These are phyloP conservation scores for Globisporangium splendens DNA, from an alignment of 352 stramenopile species.

Conservation along the genomic window DNA sequence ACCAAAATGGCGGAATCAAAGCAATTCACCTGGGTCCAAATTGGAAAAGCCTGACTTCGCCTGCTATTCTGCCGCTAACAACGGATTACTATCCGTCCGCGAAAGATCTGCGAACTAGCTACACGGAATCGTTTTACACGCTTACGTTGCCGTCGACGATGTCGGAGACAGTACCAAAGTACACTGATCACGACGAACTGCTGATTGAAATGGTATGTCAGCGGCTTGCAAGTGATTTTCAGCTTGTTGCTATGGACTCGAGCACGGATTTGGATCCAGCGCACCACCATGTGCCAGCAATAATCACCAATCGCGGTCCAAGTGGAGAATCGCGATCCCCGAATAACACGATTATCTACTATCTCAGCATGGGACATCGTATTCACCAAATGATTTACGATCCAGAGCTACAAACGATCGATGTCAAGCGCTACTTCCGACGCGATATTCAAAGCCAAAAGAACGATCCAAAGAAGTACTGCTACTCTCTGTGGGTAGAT, in stretches of 20 bases:
- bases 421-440: conserved; percentile 76
- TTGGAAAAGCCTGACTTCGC: conserved; percentile 94
- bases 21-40: conserved; percentile 87
- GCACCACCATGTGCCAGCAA: neutral
- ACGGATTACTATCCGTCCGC: conserved; percentile 85
- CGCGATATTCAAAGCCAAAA: conserved; percentile 24
- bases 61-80: conserved; percentile 91
- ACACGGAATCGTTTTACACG: conserved; percentile 82
- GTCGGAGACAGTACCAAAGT: conserved; percentile 49
- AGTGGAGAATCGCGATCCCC: conserved; percentile 10
- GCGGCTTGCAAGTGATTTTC: conserved; percentile 70
- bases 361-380: conserved; percentile 76
- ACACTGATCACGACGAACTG: conserved; percentile 63
- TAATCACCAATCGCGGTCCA: neutral
- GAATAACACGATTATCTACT: conserved; percentile 34
- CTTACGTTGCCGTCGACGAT: conserved; percentile 53
- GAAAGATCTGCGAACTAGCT: conserved; percentile 58
- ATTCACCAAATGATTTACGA: conserved; percentile 84
- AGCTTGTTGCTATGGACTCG: conserved; percentile 42
- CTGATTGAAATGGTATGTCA: conserved; percentile 84
- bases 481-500: conserved; percentile 70
- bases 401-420: conserved; percentile 61
- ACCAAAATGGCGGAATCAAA: conserved; percentile 11
- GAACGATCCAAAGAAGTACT: conserved; percentile 46
- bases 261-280: neutral